Percentiles rank a stretch among this genome's conserved stretches.
Evolutionary conservation across 1,284 basidiomycete species (phyloP).

Genomic region (Irpex sp.): DNA sequence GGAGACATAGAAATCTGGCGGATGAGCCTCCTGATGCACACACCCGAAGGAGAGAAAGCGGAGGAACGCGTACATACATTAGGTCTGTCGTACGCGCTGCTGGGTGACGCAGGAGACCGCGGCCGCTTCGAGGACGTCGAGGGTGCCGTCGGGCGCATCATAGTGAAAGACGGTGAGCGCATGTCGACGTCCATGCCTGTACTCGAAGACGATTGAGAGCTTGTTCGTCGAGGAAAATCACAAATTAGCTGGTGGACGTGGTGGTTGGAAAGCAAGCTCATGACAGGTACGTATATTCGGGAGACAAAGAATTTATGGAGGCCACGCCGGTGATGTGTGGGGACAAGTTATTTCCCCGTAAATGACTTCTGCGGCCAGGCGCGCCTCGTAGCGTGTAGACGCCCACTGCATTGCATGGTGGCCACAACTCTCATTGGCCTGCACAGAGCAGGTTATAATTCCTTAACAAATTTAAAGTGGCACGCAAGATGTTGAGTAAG

Average conservation of each 20-base stretch:
- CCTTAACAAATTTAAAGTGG: no score
- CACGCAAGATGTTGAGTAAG: background rate
- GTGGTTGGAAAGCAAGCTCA: background rate
- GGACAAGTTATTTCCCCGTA: background rate
- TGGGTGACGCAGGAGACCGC: slow-evolving; percentile 49
- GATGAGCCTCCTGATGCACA: background rate
- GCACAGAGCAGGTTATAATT: no score
- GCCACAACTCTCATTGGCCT: no score
- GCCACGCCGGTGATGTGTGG: background rate
- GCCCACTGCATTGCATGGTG: background rate
- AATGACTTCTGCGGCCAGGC: background rate
- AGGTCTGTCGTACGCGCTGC: slow-evolving; percentile 43
- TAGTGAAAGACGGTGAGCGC: slow-evolving; percentile 37
- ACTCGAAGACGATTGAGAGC: background rate
- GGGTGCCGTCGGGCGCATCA: slow-evolving; percentile 25
- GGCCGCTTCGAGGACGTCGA: slow-evolving; percentile 41
- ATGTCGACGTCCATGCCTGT: slow-evolving; percentile 32
- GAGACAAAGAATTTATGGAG: background rate
- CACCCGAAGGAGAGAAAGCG: background rate
- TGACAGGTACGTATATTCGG: background rate
- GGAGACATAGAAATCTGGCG: background rate
- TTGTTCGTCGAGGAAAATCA: background rate
- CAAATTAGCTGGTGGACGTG: background rate
- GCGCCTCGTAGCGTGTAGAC: background rate
- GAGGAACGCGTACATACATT: slow-evolving; percentile 34